Evolutionary conservation across 192 early-diverging fungal genomes (phyloP).

Genomic region (Funneliformis mosseae): DNA sequence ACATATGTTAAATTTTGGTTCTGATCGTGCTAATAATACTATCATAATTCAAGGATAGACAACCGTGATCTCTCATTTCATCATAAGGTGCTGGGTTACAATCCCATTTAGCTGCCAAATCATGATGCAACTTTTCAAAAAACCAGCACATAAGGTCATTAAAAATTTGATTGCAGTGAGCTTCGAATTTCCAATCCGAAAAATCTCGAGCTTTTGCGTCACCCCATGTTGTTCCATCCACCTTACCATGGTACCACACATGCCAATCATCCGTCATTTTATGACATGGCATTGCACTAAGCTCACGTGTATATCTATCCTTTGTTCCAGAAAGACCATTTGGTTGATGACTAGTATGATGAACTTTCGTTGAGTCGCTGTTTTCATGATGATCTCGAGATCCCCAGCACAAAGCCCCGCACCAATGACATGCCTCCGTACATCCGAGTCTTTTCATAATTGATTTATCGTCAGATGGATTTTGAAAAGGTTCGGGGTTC

Average conservation of each 20-base stretch:
- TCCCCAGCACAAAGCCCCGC: conserved; percentile 35
- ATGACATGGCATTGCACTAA: conserved; percentile 20
- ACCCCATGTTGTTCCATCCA: background rate
- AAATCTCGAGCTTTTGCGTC: conserved; percentile 1
- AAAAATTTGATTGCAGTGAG: conserved; percentile 4
- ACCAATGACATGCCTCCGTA: conserved; percentile 20
- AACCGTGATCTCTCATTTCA: background rate
- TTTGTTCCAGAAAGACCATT: background rate
- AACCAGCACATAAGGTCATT: conserved; percentile 34
- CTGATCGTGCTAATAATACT: conserved; percentile 15
- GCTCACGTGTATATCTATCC: background rate
- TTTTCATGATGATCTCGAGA: conserved; percentile 20
- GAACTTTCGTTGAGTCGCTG: conserved; percentile 21
- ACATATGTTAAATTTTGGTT: background rate
- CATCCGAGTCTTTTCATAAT: conserved; percentile 32
- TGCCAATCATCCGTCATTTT: background rate
- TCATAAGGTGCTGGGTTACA: background rate
- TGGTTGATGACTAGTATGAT: conserved; percentile 34
- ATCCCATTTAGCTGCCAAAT: background rate
- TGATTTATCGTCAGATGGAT: conserved; percentile 18
- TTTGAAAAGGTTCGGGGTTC: background rate
- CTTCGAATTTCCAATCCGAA: conserved; percentile 29
- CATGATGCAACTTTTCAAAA: conserved; percentile 25
- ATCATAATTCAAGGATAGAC: background rate
- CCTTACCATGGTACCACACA: background rate